A percentile compares a stretch with the other conserved stretches of the same genome.
Evolutionary conservation across 192 early-diverging fungal species (phyloP).

Genomic region (Radiomyces spectabilis): DNA sequence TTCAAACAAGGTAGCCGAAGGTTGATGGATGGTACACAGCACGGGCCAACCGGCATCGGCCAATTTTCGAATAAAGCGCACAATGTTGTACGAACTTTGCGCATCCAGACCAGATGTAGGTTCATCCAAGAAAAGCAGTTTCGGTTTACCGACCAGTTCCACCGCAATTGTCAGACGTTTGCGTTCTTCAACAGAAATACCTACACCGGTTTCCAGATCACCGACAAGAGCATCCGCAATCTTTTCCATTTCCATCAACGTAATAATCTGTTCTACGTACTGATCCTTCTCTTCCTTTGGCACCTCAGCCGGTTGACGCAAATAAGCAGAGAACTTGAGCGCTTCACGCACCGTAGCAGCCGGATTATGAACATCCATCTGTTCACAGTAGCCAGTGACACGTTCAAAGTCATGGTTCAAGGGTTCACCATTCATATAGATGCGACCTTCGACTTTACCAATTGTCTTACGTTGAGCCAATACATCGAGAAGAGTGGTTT

Average conservation of each 20-base stretch:
- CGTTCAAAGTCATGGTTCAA: conserved; percentile 54
- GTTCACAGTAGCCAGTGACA: conserved; percentile 77
- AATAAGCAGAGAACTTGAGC: conserved; percentile 65
- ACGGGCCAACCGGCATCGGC: conserved; percentile 60
- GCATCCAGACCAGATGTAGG: conserved; percentile 83
- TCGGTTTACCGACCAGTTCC: conserved; percentile 74
- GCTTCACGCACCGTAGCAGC: conserved; percentile 73
- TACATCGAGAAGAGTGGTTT: conserved; percentile 71
- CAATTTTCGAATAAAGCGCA: conserved; percentile 61
- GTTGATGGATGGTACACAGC: conserved; percentile 84
- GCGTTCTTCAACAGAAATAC: conserved; percentile 84
- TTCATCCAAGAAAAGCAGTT: conserved; percentile 83
- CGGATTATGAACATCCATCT: conserved; percentile 73
- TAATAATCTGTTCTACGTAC: conserved; percentile 71
- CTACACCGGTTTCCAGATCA: conserved; percentile 56
- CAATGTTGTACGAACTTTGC: conserved; percentile 73
- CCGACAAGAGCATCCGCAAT: conserved; percentile 72
- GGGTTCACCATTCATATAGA: conserved; percentile 62
- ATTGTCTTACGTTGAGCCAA: conserved; percentile 74
- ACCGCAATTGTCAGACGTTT: conserved; percentile 81
- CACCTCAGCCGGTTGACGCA: conserved; percentile 63
- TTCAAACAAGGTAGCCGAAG: conserved; percentile 75
- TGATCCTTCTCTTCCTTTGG: conserved; percentile 56
- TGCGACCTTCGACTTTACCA: conserved; percentile 53
- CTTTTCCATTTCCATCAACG: conserved; percentile 64